Percentiles rank a stretch among this genome's conserved stretches.
Evolutionary conservation across 2,329 filamentous ascomycete species (phyloP).

Genomic region (Hypoxylon sp.): DNA sequence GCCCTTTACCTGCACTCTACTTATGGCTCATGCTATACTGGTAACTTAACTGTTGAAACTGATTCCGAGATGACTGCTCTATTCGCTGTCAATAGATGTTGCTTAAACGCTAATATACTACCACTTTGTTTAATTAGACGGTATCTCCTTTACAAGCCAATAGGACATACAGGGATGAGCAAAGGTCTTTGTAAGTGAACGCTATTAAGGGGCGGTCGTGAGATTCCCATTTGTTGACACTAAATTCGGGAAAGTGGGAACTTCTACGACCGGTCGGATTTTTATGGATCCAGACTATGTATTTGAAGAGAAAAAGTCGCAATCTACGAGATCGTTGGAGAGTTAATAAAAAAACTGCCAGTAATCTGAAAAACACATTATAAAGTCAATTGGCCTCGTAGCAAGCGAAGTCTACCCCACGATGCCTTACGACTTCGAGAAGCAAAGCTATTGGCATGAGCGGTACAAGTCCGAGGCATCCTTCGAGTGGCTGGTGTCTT

Average conservation of each 20-base stretch:
- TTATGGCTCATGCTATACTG: too few species aligned
- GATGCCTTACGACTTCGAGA: slow-evolving; percentile 60
- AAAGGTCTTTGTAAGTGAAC: not conserved
- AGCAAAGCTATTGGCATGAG: slow-evolving; percentile 65
- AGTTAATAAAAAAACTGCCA: not conserved
- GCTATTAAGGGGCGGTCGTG: slow-evolving; percentile 14
- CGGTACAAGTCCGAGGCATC: slow-evolving; percentile 62
- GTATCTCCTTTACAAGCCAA: too few species aligned
- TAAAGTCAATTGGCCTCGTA: not conserved
- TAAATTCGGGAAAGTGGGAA: slow-evolving; percentile 33
- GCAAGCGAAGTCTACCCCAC: not conserved
- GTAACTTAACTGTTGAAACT: too few species aligned
- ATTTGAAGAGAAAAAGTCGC: not conserved
- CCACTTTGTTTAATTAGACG: too few species aligned
- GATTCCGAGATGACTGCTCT: too few species aligned
- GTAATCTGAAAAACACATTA: not conserved
- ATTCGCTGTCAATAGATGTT: too few species aligned
- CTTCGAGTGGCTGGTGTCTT: slow-evolving; percentile 65
- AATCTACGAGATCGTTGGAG: not conserved
- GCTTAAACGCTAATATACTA: too few species aligned
- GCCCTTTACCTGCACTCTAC: too few species aligned
- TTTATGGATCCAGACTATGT: slow-evolving; percentile 8
- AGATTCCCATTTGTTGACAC: slow-evolving; percentile 16
- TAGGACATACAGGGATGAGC: not conserved
- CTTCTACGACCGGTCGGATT: slow-evolving; percentile 6